These are phyloP conservation scores for Chenopodium berlandieri DNA, from an alignment of 148 eudicot species.

Conservation along the genomic window DNA sequence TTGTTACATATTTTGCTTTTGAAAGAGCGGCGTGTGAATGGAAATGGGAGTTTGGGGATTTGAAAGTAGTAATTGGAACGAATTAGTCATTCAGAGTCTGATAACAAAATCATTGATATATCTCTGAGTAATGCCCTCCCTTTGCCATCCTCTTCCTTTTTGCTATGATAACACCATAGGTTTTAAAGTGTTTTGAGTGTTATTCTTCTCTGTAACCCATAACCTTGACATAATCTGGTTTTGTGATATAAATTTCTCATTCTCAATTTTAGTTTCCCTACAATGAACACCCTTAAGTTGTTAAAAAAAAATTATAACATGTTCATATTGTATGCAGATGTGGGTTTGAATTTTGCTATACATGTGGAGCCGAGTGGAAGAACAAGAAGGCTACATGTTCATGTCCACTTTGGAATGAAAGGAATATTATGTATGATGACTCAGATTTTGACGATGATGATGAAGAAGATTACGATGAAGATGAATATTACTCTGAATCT, in stretches of 20 bases:
- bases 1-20: not conserved
- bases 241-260: not conserved
- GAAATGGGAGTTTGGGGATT: not conserved
- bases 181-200: not conserved
- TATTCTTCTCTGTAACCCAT: not conserved
- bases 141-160: not conserved
- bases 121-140: not conserved
- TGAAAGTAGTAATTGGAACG: too few relatives aligned
- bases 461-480: constrained; percentile 17
- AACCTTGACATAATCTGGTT: not conserved
- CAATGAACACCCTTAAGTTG: not conserved
- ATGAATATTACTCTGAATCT: constrained; percentile 22
- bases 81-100: too few relatives aligned
- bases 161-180: not conserved
- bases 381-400: constrained; percentile 49
- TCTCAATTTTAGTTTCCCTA: not conserved
- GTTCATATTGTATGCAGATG: constrained; percentile 33
- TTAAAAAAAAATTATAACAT: not conserved
- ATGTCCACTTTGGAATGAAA: constrained; percentile 58
- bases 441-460: constrained; percentile 26
- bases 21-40: not conserved
- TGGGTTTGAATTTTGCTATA: constrained; percentile 56
- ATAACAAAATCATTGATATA: not conserved
- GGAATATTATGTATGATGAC: constrained; percentile 29
- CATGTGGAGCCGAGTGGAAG: constrained; percentile 60